Evolutionary conservation across 768 basidiomycete genomes (phyloP).

Genomic region (Jaapia argillacea): DNA sequence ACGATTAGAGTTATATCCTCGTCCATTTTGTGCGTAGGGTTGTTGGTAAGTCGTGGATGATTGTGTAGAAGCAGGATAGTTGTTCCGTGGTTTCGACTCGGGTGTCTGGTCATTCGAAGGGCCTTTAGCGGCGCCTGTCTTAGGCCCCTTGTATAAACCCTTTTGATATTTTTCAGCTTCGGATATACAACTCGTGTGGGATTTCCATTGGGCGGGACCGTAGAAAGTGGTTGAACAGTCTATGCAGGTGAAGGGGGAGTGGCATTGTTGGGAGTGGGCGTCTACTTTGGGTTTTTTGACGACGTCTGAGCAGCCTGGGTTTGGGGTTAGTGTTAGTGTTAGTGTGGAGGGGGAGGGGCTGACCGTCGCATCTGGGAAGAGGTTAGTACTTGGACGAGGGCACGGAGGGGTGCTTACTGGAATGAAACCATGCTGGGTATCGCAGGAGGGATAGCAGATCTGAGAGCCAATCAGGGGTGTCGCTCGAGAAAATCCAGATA

Average conservation of each 20-base stretch:
- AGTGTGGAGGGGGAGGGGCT: background rate
- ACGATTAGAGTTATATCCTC: background rate
- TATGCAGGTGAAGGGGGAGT: constrained; percentile 68
- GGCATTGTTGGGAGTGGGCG: constrained; percentile 55
- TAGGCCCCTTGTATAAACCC: constrained; percentile 71
- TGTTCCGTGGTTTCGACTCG: no score
- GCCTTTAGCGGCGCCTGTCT: constrained; percentile 23
- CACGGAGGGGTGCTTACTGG: constrained; percentile 37
- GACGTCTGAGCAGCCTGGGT: constrained; percentile 67
- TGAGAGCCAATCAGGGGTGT: no score
- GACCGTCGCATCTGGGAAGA: constrained; percentile 12
- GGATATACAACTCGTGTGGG: constrained; percentile 74
- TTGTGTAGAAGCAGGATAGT: background rate
- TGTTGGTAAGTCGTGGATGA: background rate
- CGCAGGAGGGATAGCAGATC: no score
- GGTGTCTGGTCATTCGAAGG: no score
- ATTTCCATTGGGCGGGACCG: constrained; percentile 67
- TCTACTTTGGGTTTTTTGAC: constrained; percentile 94
- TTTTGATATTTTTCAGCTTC: constrained; percentile 96
- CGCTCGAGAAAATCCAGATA: no score
- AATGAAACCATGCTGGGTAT: constrained; percentile 62
- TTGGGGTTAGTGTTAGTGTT: constrained; percentile 1
- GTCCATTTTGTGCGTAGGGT: background rate
- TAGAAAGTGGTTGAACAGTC: constrained; percentile 85
- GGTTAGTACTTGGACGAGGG: background rate